Percentiles rank a stretch among this genome's conserved stretches.
Evolutionary conservation across 805 yeast genomes (phyloP).

Genomic region (Candida succiphila): DNA sequence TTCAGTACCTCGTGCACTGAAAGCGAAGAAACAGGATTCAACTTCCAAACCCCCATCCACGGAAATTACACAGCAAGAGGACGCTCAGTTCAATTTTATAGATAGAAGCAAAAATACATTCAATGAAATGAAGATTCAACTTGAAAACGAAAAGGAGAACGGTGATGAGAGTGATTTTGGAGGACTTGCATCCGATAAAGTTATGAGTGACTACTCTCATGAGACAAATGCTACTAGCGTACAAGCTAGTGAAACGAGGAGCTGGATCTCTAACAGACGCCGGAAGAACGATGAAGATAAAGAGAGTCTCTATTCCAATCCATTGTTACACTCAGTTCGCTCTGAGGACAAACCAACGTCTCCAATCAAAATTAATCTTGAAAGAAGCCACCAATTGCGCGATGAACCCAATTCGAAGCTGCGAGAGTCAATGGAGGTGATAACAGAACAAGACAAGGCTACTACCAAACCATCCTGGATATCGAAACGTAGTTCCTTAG

Average conservation of each 20-base stretch:
- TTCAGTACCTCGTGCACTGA: constrained; percentile 10
- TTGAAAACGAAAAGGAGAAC: constrained; percentile 8
- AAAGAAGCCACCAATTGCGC: constrained; percentile 16
- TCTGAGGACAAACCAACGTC: constrained; percentile 11
- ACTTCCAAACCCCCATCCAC: constrained; percentile 19
- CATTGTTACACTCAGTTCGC: constrained; percentile 9
- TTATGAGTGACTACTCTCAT: not conserved
- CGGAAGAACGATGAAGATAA: no score
- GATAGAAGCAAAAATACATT: constrained; percentile 21
- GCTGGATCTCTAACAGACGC: constrained; percentile 1
- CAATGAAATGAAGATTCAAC: constrained; percentile 16
- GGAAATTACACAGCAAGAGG: constrained; percentile 13
- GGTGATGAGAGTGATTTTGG: not conserved
- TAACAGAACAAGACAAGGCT: not conserved
- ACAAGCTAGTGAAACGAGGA: constrained; percentile 1
- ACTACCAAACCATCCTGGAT: no score
- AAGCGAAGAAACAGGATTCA: not conserved
- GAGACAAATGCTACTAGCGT: constrained; percentile 21
- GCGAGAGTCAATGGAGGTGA: constrained; percentile 22
- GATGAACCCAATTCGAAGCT: constrained; percentile 27
- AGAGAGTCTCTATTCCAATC: constrained; percentile 12
- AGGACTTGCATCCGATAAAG: no score
- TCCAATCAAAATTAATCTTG: constrained; percentile 4
- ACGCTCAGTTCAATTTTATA: constrained; percentile 15
- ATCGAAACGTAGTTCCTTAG: constrained; percentile 3